These are phyloP conservation scores for Cercospora sp. DNA, from an alignment of 2,329 filamentous ascomycete genomes.

Conservation along the genomic window DNA sequence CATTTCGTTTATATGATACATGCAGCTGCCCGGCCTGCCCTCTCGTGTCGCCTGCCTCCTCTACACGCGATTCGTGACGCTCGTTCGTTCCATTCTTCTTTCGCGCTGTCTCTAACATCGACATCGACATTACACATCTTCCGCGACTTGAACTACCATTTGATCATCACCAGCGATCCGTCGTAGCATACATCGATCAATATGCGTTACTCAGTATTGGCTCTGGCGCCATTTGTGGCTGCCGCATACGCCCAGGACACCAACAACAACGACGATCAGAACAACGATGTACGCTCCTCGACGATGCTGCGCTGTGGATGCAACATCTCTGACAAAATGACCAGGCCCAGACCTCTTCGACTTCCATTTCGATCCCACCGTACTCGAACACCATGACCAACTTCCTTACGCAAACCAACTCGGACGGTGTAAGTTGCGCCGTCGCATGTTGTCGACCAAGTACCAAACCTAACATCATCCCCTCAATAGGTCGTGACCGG, in stretches of 20 bases:
- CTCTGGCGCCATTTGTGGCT: slow-evolving; percentile 46
- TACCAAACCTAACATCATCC: neutral
- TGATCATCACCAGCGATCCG: neutral
- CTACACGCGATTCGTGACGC: slow-evolving; percentile 1
- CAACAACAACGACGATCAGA: slow-evolving; percentile 4
- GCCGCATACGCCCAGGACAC: slow-evolving; percentile 43
- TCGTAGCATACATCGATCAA: slow-evolving; percentile 31
- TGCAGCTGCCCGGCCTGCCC: neutral
- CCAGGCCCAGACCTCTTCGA: slow-evolving; percentile 8
- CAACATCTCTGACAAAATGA: neutral
- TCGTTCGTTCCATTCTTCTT: neutral
- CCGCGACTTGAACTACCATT: neutral
- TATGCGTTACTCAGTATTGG: slow-evolving; percentile 51
- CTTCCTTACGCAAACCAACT: slow-evolving; percentile 52
- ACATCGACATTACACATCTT: neutral
- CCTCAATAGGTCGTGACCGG: slow-evolving; percentile 46
- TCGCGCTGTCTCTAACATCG: slow-evolving; percentile 5
- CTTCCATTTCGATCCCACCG: slow-evolving; percentile 3
- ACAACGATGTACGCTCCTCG: slow-evolving; percentile 42
- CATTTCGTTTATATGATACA: slow-evolving; percentile 7
- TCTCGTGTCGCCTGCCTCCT: slow-evolving; percentile 3
- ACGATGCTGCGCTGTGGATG: neutral
- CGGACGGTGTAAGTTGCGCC: slow-evolving; percentile 40
- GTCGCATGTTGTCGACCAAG: neutral
- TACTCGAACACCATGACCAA: slow-evolving; percentile 48